Evolutionary conservation across 345 rosid species (phyloP).

Genomic region (Rhizophora apiculata): DNA sequence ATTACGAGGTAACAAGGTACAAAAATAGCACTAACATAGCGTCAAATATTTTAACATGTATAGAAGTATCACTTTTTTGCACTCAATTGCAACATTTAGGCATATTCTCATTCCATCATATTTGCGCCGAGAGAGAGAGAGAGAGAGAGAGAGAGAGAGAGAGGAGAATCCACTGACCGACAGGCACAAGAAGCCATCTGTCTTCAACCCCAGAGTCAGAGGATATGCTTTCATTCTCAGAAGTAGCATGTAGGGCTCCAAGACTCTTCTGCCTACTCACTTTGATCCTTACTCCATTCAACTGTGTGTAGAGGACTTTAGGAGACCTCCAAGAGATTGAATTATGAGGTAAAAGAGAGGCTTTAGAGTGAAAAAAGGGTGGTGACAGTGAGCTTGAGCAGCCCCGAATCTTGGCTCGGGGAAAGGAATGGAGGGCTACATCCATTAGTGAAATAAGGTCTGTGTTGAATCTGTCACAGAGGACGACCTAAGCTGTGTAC

Average conservation of each 20-base stretch:
- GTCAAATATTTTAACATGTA: too few relatives aligned
- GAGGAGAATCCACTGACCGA: conserved; percentile 38
- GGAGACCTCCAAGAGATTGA: conserved; percentile 21
- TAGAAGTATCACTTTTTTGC: too few relatives aligned
- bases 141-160: neutral
- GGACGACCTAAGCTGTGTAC: neutral
- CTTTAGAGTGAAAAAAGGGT: conserved; percentile 26
- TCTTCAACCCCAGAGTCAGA: conserved; percentile 34
- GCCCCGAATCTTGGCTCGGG: conserved; percentile 24
- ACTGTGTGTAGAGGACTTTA: conserved; percentile 18
- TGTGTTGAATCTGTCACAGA: neutral
- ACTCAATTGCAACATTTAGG: too few relatives aligned
- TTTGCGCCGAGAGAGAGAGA: too few relatives aligned
- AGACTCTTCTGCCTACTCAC: conserved; percentile 24
- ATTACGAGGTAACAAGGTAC: too few relatives aligned
- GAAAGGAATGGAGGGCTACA: conserved; percentile 28
- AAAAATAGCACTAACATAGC: too few relatives aligned
- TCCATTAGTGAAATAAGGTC: conserved; percentile 27
- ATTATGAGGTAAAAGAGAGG: conserved; percentile 23
- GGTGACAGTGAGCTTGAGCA: conserved; percentile 23
- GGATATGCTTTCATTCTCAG: conserved; percentile 37
- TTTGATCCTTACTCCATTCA: conserved; percentile 22
- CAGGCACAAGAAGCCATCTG: conserved; percentile 87
- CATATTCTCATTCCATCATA: too few relatives aligned
- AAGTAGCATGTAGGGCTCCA: conserved; percentile 42